Base-by-base conservation (phyloP, 805 yeast genomes). In the Pichia insulana region DNA sequence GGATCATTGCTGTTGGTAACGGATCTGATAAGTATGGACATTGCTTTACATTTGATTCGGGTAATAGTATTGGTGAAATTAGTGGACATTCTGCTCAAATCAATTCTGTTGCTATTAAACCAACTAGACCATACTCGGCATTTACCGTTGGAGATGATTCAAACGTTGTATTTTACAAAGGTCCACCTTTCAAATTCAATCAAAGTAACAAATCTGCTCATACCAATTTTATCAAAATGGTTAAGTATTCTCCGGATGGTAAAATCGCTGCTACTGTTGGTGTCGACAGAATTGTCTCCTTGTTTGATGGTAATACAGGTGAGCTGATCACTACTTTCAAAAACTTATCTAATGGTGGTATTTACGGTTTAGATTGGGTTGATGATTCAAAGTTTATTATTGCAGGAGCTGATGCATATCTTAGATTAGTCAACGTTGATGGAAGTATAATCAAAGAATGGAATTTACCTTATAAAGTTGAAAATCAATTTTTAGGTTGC, bases 1-100 rank as follows among this genome's bases (percentile, higher is more conserved):
- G 98, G 51, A 67, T 92, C 40, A 85, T 92, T 56, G 96, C 96
- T 1, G 97, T 89, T 10, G 98, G 98, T 42, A 82, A 84, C 52
- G 98, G 97, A 39, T 82, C 82, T 51, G 96, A 88, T 53, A 74
- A 83, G 47, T 89, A 76, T 57, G 98, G 97, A 7, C 96, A 83
- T 52, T 88, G 94, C 49, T 86, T 90, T 60, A 78, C 95, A 7
- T 83, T 83, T 74, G 99, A 92, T 57, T 75, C 95, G 1, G 98
- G 98, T 47, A 92, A 92, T 63, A 78, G 96, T n/a, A 79, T 92
- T 35, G 99, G 98, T 42, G 97, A 92, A 58, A 81, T 90, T 53
- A 79, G 88, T 38, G 98, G 98, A 19, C 98, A 92, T 59, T 73
- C 90, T 15, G 80, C 86, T 20, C 76, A 74, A 37, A 77, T 90